A percentile compares a stretch with the other conserved stretches of the same genome.
phyloP scores from a whole-genome alignment of 2,329 filamentous ascomycete genomes.

The Chrysoporthe austroafricana region DNA sequence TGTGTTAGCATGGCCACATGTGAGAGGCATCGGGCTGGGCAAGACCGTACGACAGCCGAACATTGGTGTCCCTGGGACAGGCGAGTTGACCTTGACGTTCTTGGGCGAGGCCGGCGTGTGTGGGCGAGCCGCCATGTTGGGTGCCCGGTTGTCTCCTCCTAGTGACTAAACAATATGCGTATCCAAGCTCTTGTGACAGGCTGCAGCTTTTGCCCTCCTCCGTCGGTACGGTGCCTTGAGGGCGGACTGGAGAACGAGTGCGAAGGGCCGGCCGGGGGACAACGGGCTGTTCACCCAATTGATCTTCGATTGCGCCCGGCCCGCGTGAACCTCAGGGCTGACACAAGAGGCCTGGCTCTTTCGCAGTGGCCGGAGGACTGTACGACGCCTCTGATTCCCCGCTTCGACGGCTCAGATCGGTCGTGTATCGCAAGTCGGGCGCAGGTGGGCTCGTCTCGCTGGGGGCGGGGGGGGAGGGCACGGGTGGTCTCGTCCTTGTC shows the following conservation, averaged over 20 bases:
- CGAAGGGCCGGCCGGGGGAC: slow-evolving; percentile 16
- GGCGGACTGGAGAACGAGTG: slow-evolving; percentile 3
- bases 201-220: background rate
- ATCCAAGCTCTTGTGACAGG: background rate
- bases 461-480: background rate
- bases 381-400: background rate
- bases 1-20: slow-evolving; percentile 36
- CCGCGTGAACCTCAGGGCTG: slow-evolving; percentile 10
- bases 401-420: background rate
- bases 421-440: background rate
- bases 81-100: slow-evolving; percentile 63
- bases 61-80: slow-evolving; percentile 61
- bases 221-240: background rate
- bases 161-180: background rate
- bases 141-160: background rate
- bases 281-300: slow-evolving; percentile 21
- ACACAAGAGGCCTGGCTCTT: slow-evolving; percentile 1
- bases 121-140: slow-evolving; percentile 50
- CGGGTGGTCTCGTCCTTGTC: background rate
- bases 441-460: background rate
- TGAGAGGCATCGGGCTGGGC: slow-evolving; percentile 22
- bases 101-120: slow-evolving; percentile 59
- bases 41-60: slow-evolving; percentile 64
- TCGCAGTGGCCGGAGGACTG: background rate
- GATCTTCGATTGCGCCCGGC: slow-evolving; percentile 18